Evolutionary conservation across 1,284 basidiomycete genomes (phyloP).

Genomic region (Cutaneotrichosporon sp.): DNA sequence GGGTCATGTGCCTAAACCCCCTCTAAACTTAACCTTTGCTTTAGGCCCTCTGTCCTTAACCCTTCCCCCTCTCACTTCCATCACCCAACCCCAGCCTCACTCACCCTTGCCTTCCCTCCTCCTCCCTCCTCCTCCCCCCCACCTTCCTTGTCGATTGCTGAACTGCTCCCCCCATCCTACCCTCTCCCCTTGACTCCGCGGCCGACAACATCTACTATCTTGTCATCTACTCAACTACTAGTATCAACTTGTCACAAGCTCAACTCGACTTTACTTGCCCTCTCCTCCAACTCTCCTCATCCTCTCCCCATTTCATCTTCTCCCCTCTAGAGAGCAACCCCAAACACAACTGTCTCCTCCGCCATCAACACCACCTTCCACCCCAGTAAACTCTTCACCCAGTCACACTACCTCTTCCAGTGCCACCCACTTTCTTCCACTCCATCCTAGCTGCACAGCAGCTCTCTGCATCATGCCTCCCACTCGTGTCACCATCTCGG

Average conservation of each 20-base stretch:
- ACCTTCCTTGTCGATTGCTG: no score
- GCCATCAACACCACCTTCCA: neutral
- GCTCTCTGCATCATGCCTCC: constrained; percentile 27
- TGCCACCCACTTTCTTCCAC: constrained; percentile 1
- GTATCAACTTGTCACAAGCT: neutral
- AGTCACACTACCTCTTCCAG: neutral
- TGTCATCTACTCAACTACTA: no score
- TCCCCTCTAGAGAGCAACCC: neutral
- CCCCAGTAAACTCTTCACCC: neutral
- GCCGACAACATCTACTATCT: no score
- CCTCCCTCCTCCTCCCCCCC: no score
- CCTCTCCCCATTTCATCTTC: neutral
- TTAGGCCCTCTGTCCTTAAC: no score
- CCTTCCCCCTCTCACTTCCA: no score
- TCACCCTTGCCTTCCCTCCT: no score
- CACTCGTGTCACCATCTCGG: constrained; percentile 26
- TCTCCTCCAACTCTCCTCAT: neutral
- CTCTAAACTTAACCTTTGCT: no score
- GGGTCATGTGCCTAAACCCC: neutral
- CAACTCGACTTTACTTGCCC: neutral
- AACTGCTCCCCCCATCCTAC: neutral
- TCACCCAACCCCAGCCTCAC: no score
- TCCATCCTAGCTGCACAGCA: constrained; percentile 3
- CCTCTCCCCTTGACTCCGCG: neutral
- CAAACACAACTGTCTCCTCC: neutral